phyloP scores from a whole-genome alignment of 2,329 filamentous ascomycete species.

The Herpotrichia juniperi region DNA sequence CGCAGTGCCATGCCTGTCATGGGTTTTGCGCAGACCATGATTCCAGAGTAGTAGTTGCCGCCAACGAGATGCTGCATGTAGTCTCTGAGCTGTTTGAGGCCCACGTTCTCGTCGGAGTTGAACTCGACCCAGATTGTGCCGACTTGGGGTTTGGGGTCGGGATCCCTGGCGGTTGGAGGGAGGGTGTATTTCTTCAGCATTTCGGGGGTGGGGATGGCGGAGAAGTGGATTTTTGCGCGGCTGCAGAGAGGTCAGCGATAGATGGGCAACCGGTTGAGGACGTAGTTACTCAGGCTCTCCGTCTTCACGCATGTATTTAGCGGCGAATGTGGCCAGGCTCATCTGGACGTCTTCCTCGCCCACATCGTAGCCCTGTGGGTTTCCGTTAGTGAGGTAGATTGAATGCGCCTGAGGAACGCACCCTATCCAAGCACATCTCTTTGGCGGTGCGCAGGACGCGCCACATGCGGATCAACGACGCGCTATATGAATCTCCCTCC shows the following conservation, averaged over 20 bases:
- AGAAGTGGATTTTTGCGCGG: slow-evolving; percentile 84
- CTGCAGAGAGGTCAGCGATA: slow-evolving; percentile 55
- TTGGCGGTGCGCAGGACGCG: slow-evolving; percentile 91
- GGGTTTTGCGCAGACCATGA: slow-evolving; percentile 83
- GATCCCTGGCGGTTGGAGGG: slow-evolving; percentile 70
- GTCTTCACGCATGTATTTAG: slow-evolving; percentile 72
- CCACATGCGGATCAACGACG: slow-evolving; percentile 72
- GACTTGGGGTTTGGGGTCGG: slow-evolving; percentile 74
- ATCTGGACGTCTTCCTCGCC: slow-evolving; percentile 88
- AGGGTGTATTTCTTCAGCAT: slow-evolving; percentile 88
- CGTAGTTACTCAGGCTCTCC: slow-evolving; percentile 75
- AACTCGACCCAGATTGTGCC: slow-evolving; percentile 96
- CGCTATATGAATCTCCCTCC: slow-evolving; percentile 33
- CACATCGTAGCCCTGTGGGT: slow-evolving; percentile 83
- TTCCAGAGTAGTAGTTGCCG: slow-evolving; percentile 85
- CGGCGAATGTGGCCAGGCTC: slow-evolving; percentile 79
- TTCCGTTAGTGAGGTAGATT: slow-evolving; percentile 23
- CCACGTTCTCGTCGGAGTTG: slow-evolving; percentile 77
- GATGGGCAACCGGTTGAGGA: slow-evolving; percentile 3
- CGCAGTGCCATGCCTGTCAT: slow-evolving; percentile 77
- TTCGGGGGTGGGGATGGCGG: slow-evolving; percentile 78
- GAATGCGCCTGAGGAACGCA: slow-evolving; percentile 55
- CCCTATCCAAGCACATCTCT: slow-evolving; percentile 92
- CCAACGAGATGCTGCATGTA: slow-evolving; percentile 84
- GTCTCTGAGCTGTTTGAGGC: slow-evolving; percentile 88